Base-by-base conservation (phyloP, 441 rosid genomes). In the Croton setiger region DNA sequence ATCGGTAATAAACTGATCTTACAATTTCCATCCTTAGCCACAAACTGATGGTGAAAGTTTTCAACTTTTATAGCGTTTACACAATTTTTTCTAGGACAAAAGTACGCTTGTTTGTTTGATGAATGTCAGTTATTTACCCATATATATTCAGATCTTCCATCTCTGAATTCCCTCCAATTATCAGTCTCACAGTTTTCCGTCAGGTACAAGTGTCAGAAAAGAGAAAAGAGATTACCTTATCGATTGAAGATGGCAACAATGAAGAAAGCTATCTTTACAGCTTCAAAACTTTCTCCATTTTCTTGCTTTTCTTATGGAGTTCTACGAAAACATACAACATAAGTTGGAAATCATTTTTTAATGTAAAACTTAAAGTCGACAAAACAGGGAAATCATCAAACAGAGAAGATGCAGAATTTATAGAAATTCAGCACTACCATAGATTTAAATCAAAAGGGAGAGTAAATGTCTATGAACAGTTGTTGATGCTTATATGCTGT, bases 271-370 rank as follows among this genome's bases (percentile, higher is more conserved):
- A n/a, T n/a, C n/a, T n/a, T n/a, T n/a, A n/a, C n/a, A n/a, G n/a
- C n/a, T 85, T 85, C 91, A 73, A 84, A 78, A 86, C 77, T 78
- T 76, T 88, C 87, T 88, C 90, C 94, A 88, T 21, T 53, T 9
- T 8, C 20, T 0, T 15, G 5, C 10, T 55, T 37, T 21, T 27
- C 56, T 44, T 6, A 14, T 4, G 31, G 31, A 27, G 31, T 27
- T 27, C 31, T 27, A 27, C 31, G 2, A 2, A 27, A 27, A 27
- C 31, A 27, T 27, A 27, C 31, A 27, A 27, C 31, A 27, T 27
- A 27, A 27, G 31, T 27, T 27, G 31, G 31, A 27, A 27, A 27
- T 27, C 2, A 27, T 27, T 27, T 27, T 0, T 27, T 0, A 27
- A 27, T 2, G 2, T 27, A 43, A 21, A 7, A 44, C 44, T 21